phyloP scores from a whole-genome alignment of 108 stramenopile genomes.

The Cyclotella atomus region DNA sequence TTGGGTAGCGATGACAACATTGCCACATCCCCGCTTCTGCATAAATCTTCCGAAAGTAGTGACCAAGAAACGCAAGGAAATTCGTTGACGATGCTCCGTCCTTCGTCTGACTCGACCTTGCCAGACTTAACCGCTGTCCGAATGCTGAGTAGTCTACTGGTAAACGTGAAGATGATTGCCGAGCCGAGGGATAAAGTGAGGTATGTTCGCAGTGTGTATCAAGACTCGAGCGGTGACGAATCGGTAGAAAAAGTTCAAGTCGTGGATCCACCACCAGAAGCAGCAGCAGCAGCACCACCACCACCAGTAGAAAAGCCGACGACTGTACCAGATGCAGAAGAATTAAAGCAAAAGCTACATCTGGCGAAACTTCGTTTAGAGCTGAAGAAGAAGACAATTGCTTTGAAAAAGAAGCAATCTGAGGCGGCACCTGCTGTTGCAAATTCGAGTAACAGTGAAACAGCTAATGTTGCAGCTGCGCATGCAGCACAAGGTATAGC shows the following conservation, averaged over 20 bases:
- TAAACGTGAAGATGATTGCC: constrained; percentile 14
- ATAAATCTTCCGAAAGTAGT: neutral
- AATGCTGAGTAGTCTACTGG: constrained; percentile 9
- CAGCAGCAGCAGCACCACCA: neutral
- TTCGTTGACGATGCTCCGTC: neutral
- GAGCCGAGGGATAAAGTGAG: constrained; percentile 31
- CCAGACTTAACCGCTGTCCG: constrained; percentile 36
- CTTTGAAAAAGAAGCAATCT: neutral
- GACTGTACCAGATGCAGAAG: constrained; percentile 15
- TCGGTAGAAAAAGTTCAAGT: neutral
- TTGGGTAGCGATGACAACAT: neutral
- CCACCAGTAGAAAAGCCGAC: neutral
- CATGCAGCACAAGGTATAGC: neutral
- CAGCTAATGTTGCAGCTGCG: neutral
- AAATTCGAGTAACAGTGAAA: neutral
- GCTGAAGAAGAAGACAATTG: constrained; percentile 14
- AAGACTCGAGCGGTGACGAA: constrained; percentile 17
- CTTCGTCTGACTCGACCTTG: neutral
- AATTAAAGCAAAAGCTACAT: constrained; percentile 41
- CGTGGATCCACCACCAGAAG: neutral
- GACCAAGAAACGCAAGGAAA: neutral
- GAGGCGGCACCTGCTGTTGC: neutral
- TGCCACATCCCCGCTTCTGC: neutral
- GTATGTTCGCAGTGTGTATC: constrained; percentile 38
- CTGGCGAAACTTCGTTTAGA: constrained; percentile 43